phyloP scores from a whole-genome alignment of 768 basidiomycete species.

The Russula lepida region DNA sequence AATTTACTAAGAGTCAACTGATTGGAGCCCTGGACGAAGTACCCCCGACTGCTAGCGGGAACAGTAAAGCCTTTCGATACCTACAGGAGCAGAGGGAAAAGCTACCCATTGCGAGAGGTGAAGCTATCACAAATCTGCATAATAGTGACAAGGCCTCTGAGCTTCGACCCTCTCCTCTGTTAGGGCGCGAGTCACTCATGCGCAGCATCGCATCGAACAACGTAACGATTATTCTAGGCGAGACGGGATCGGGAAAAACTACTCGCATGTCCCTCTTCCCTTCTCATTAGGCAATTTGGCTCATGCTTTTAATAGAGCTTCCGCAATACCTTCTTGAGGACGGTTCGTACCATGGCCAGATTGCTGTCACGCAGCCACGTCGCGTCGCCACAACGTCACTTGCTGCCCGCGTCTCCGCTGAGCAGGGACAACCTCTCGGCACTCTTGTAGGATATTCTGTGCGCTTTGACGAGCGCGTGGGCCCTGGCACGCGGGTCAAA shows the following conservation, averaged over 20 bases:
- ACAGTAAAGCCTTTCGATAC: conserved; percentile 15
- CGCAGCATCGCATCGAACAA: conserved; percentile 69
- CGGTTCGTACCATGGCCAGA: conserved; percentile 61
- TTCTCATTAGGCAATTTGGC: not conserved
- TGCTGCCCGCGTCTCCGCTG: conserved; percentile 82
- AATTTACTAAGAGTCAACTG: not conserved
- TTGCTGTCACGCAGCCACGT: conserved; percentile 92
- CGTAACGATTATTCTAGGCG: conserved; percentile 84
- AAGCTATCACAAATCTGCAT: conserved; percentile 13
- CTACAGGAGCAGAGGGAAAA: conserved; percentile 58
- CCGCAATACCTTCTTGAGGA: conserved; percentile 92
- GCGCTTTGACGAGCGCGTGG: conserved; percentile 82
- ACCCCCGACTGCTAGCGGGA: conserved; percentile 18
- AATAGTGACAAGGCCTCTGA: not conserved
- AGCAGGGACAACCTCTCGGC: conserved; percentile 69
- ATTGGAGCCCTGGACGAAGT: not conserved
- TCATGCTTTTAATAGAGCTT: conserved; percentile 52
- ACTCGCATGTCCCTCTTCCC: conserved; percentile 61
- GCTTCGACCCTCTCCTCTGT: not conserved
- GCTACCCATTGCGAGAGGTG: conserved; percentile 76
- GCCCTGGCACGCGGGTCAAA: conserved; percentile 76
- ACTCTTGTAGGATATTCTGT: conserved; percentile 86
- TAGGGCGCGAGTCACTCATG: conserved; percentile 65
- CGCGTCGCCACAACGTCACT: conserved; percentile 92
- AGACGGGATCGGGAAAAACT: conserved; percentile 97